Conservation (phyloP, 208 protist species). For the Naegleria fowleri region DNA sequence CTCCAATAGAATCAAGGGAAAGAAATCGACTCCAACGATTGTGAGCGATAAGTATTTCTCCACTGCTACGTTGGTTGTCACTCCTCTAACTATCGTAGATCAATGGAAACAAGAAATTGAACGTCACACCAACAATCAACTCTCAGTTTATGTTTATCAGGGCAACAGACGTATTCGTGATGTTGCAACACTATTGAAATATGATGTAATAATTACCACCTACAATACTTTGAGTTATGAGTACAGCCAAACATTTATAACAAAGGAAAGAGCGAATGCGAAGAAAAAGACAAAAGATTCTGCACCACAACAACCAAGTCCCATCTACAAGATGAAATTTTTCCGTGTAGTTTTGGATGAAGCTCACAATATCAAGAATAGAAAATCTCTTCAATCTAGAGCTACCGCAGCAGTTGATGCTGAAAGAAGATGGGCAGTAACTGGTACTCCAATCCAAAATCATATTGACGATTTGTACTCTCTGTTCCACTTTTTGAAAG, state of each 20-base stretch:
- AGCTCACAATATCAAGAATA: slow-evolving; percentile 81
- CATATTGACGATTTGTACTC: slow-evolving; percentile 80
- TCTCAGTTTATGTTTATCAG: slow-evolving; percentile 69
- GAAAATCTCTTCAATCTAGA: slow-evolving; percentile 63
- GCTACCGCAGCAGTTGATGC: background rate
- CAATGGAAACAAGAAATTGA: slow-evolving; percentile 83
- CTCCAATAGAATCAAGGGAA: background rate
- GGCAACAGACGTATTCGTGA: slow-evolving; percentile 62
- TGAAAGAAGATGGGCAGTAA: slow-evolving; percentile 69
- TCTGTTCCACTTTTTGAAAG: slow-evolving; percentile 68
- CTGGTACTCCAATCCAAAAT: slow-evolving; percentile 86
- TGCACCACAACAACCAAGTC: slow-evolving; percentile 53
- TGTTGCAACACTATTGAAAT: slow-evolving; percentile 64
- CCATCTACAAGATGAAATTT: slow-evolving; percentile 69
- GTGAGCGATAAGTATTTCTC: background rate
- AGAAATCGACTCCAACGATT: no score
- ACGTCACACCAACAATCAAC: slow-evolving; percentile 55
- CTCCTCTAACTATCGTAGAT: slow-evolving; percentile 76
- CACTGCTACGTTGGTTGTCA: slow-evolving; percentile 68
- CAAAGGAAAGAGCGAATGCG: slow-evolving; percentile 42
- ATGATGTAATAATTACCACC: slow-evolving; percentile 83
- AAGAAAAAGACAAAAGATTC: slow-evolving; percentile 38
- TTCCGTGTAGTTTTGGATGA: slow-evolving; percentile 88
- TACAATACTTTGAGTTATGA: slow-evolving; percentile 55
- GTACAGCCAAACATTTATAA: background rate